Percentiles rank a stretch among this genome's conserved stretches.
phyloP scores from a whole-genome alignment of 495 filamentous ascomycete genomes.

The Mycothermus thermophilus region DNA sequence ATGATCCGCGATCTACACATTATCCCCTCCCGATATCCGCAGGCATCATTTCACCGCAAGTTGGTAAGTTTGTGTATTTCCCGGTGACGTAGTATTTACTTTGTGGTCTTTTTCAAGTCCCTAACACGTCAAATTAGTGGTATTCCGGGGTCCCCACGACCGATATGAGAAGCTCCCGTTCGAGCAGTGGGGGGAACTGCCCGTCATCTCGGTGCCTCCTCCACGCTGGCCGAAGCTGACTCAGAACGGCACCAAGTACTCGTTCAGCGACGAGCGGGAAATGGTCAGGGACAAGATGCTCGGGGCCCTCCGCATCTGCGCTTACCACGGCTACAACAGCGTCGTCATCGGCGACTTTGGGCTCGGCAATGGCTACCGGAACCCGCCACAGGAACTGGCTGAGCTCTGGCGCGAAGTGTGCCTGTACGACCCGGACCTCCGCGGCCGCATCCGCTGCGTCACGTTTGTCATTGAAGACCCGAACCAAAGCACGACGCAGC shows the following conservation, averaged over 20 bases:
- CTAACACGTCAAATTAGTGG: conserved; percentile 17
- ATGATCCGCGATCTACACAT: conserved; percentile 35
- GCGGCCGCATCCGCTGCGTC: conserved; percentile 51
- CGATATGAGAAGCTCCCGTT: conserved; percentile 31
- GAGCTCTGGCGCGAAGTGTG: conserved; percentile 55
- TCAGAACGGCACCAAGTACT: conserved; percentile 48
- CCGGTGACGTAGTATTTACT: not conserved
- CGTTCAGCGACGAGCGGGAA: conserved; percentile 52
- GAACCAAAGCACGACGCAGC: conserved; percentile 27
- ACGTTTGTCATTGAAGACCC: conserved; percentile 55
- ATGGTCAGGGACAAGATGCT: conserved; percentile 60
- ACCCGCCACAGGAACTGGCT: conserved; percentile 53
- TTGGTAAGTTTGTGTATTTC: conserved; percentile 35
- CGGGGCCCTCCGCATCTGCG: conserved; percentile 52
- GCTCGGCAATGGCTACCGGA: conserved; percentile 52
- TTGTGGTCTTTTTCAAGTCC: not conserved
- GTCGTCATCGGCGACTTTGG: conserved; percentile 61
- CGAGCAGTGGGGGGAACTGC: conserved; percentile 37
- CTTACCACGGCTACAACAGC: conserved; percentile 40
- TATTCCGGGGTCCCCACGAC: conserved; percentile 35
- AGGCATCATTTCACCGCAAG: conserved; percentile 51
- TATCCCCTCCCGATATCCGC: conserved; percentile 55
- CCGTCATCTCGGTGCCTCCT: conserved; percentile 58
- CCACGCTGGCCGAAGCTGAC: conserved; percentile 58
- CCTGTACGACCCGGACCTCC: conserved; percentile 49